A percentile compares a stretch with the other conserved stretches of the same genome.
Evolutionary conservation across 225 moss, liverwort and hornwort genomes (phyloP).

Genomic region (Pleurozium schreberi): DNA sequence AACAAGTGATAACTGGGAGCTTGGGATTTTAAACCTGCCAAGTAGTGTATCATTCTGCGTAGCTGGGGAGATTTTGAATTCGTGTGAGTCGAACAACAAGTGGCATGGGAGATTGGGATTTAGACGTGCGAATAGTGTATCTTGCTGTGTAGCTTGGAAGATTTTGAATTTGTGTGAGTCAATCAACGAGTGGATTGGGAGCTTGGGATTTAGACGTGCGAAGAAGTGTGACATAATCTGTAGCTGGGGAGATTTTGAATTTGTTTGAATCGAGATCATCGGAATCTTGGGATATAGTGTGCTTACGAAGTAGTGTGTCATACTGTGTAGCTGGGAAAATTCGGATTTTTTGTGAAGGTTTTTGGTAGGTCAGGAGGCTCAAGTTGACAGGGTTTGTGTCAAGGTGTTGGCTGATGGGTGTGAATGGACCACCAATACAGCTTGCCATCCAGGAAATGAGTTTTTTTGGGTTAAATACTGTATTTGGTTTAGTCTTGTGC

Average conservation of each 20-base stretch:
- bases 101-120: not conserved
- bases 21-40: not conserved
- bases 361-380: not conserved
- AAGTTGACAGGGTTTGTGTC: not conserved
- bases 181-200: not conserved
- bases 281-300: not conserved
- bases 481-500: not conserved
- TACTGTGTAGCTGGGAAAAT: not conserved
- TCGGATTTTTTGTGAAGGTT: not conserved
- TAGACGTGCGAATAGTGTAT: not conserved
- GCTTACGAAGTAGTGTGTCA: not conserved
- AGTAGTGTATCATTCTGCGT: not conserved
- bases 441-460: constrained; percentile 25
- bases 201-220: not conserved
- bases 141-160: not conserved
- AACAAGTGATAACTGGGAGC: too few relatives aligned
- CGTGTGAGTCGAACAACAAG: not conserved
- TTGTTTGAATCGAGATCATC: not conserved
- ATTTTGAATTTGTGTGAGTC: not conserved
- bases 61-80: not conserved
- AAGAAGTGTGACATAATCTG: not conserved
- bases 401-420: not conserved
- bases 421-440: not conserved
- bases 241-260: not conserved
- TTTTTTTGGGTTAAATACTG: not conserved